Evolutionary conservation across 805 yeast species (phyloP).

Genomic region (Yueomyces sp.): DNA sequence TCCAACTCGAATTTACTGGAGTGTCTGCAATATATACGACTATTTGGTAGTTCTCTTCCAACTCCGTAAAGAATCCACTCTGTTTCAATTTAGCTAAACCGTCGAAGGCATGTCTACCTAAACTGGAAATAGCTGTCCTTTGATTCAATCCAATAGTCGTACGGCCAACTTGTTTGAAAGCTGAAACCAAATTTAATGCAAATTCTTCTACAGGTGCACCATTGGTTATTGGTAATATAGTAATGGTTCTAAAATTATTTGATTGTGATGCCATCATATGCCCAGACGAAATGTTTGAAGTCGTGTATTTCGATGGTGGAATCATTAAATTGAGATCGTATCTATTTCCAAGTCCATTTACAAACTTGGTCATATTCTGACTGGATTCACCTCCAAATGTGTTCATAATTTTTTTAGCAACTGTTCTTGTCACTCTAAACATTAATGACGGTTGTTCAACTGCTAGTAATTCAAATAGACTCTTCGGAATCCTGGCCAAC

Average conservation of each 20-base stretch:
- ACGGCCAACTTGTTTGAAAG: slow-evolving; percentile 59
- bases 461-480: slow-evolving; percentile 74
- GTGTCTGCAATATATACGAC: slow-evolving; percentile 85
- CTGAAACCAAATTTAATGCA: slow-evolving; percentile 58
- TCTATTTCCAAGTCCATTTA: slow-evolving; percentile 8
- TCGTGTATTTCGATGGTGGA: slow-evolving; percentile 16
- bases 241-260: slow-evolving; percentile 56
- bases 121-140: slow-evolving; percentile 59
- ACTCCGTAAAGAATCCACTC: slow-evolving; percentile 78
- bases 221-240: slow-evolving; percentile 63
- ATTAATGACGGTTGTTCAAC: slow-evolving; percentile 78
- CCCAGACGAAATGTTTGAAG: slow-evolving; percentile 3
- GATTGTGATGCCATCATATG: slow-evolving; percentile 8
- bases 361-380: slow-evolving; percentile 6
- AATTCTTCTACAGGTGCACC: slow-evolving; percentile 84
- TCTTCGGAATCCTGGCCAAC: slow-evolving; percentile 82
- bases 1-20: slow-evolving; percentile 74
- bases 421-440: slow-evolving; percentile 78
- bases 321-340: slow-evolving; percentile 21
- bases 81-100: slow-evolving; percentile 73
- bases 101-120: slow-evolving; percentile 90
- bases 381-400: not conserved
- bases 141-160: slow-evolving; percentile 73
- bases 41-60: slow-evolving; percentile 83
- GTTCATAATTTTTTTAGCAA: slow-evolving; percentile 42